These are phyloP conservation scores for Exophiala lecanii-corni DNA, from an alignment of 2,329 filamentous ascomycete genomes.

Conservation along the genomic window DNA sequence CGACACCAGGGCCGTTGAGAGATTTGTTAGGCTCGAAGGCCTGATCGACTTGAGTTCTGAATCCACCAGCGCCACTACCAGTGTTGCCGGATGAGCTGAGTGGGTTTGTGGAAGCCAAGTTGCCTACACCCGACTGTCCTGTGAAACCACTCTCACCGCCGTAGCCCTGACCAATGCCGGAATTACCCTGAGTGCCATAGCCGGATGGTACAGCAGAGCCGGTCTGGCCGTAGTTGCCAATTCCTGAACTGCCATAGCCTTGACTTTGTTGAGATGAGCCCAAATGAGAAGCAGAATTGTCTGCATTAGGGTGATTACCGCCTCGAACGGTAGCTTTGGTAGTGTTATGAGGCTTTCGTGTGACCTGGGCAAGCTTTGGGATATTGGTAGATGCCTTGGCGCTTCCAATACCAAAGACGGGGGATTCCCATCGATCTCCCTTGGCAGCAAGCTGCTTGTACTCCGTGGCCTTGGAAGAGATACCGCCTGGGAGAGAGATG, in stretches of 20 bases:
- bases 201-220: not conserved
- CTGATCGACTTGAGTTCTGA: constrained; percentile 43
- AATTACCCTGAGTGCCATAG: not conserved
- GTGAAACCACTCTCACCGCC: not conserved
- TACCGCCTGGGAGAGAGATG: constrained; percentile 78
- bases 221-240: constrained; percentile 27
- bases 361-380: constrained; percentile 52
- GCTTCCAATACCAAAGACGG: constrained; percentile 81
- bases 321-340: constrained; percentile 34
- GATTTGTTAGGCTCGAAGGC: constrained; percentile 31
- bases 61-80: constrained; percentile 19
- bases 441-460: constrained; percentile 82
- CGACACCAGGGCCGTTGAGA: constrained; percentile 12
- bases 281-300: not conserved
- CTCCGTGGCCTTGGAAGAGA: constrained; percentile 89
- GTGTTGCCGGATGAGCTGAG: not conserved
- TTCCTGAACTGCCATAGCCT: constrained; percentile 15
- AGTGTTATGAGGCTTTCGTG: constrained; percentile 55
- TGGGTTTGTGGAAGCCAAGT: not conserved
- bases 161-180: not conserved
- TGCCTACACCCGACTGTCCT: not conserved
- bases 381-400: constrained; percentile 69
- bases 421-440: constrained; percentile 91
- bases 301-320: constrained; percentile 23
- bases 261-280: not conserved